A percentile compares a stretch with the other conserved stretches of the same genome.
These are phyloP conservation scores for Phytophthora quininea DNA, from an alignment of 352 stramenopile genomes.

Conservation along the genomic window DNA sequence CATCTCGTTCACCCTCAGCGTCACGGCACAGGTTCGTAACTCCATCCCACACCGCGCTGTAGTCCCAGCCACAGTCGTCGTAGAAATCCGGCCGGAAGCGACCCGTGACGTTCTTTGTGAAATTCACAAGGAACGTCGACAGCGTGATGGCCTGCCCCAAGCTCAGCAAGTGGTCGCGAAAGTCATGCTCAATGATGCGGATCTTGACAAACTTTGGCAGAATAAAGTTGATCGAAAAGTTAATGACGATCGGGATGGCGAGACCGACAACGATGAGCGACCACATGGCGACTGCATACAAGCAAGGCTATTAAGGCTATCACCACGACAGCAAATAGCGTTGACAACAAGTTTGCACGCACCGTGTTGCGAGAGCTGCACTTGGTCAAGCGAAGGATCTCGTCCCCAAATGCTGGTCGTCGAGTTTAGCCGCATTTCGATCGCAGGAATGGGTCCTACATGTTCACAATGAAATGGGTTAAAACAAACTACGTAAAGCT, in stretches of 20 bases:
- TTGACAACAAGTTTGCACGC: neutral
- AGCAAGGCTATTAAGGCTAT: too few species aligned
- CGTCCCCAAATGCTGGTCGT: conserved; percentile 51
- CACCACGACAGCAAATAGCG: too few species aligned
- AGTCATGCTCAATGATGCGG: conserved; percentile 65
- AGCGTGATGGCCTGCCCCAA: conserved; percentile 58
- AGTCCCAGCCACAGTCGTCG: conserved; percentile 79
- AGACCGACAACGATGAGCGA: conserved; percentile 46
- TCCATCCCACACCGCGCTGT: conserved; percentile 70
- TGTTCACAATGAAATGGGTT: neutral
- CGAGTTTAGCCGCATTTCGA: conserved; percentile 51
- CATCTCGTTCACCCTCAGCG: conserved; percentile 58
- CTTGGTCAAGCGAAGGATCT: conserved; percentile 54
- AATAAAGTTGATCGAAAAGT: conserved; percentile 64
- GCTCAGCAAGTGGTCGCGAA: conserved; percentile 75
- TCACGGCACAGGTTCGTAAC: conserved; percentile 62
- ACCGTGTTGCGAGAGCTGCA: conserved; percentile 53
- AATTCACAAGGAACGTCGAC: conserved; percentile 65
- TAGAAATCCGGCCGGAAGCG: conserved; percentile 81
- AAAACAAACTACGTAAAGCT: neutral
- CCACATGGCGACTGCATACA: conserved; percentile 51
- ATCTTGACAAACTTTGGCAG: conserved; percentile 52
- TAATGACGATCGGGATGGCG: conserved; percentile 46
- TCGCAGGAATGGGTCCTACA: conserved; percentile 45
- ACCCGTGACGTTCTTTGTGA: conserved; percentile 71